Evolutionary conservation across 495 filamentous ascomycete species (phyloP).

Genomic region (Hypoxylon trugodes): DNA sequence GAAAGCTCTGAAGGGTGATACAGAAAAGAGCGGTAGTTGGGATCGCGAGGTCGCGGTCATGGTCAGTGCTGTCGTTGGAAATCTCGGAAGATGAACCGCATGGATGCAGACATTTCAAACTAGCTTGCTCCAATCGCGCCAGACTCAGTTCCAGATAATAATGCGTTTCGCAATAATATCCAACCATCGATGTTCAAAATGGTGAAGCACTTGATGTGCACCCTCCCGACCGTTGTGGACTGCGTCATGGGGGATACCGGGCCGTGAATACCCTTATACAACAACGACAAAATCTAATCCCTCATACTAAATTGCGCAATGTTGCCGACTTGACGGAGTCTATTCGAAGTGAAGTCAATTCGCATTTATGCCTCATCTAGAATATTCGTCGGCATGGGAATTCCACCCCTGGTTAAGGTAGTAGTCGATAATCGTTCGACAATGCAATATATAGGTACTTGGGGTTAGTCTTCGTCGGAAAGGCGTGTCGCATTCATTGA

Average conservation of each 20-base stretch:
- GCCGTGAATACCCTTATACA: conserved; percentile 14
- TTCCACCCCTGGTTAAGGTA: background rate
- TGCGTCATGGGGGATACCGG: conserved; percentile 8
- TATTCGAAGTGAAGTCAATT: background rate
- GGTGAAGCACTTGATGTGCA: background rate
- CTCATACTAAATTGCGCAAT: conserved; percentile 7
- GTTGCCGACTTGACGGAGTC: background rate
- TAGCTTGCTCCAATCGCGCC: background rate
- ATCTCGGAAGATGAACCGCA: conserved; percentile 49
- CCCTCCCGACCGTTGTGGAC: background rate
- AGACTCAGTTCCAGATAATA: background rate
- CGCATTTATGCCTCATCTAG: conserved; percentile 14
- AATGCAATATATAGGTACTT: background rate
- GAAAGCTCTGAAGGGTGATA: conserved; percentile 45
- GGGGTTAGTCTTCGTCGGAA: background rate
- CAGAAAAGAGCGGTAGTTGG: conserved; percentile 65
- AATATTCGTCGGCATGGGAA: background rate
- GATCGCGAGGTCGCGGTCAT: conserved; percentile 96
- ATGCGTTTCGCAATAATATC: too few relatives aligned
- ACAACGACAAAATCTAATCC: conserved; percentile 9
- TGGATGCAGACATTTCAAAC: background rate
- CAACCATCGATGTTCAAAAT: too few relatives aligned
- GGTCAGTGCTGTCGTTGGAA: conserved; percentile 75
- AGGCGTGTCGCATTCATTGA: background rate
- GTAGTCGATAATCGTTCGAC: background rate